phyloP scores from a whole-genome alignment of 176 grass and related monocot species.

The Chrysopogon serrulatus region DNA sequence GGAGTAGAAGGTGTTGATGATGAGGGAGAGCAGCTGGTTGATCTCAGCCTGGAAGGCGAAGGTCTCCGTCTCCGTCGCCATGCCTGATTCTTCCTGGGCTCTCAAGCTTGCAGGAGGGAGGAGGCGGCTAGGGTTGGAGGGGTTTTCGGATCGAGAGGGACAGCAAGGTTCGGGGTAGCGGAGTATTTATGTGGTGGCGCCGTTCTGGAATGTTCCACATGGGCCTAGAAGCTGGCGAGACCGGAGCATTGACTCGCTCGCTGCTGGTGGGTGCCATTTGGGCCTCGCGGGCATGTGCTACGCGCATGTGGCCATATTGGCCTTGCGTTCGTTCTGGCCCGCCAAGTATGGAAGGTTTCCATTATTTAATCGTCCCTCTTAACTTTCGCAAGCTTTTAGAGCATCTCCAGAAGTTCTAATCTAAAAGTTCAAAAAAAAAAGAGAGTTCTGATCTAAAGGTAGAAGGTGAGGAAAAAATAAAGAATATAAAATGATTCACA shows the following conservation, averaged over 20 bases:
- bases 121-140: slow-evolving; percentile 41
- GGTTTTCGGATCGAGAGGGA: background rate
- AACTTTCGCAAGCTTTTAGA: too few species aligned
- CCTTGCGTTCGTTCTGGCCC: background rate
- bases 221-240: slow-evolving; percentile 25
- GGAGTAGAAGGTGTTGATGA: slow-evolving; percentile 77
- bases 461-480: too few species aligned
- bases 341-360: background rate
- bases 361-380: too few species aligned
- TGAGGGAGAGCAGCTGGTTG: slow-evolving; percentile 57
- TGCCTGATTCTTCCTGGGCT: background rate
- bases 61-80: slow-evolving; percentile 57
- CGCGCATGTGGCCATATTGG: background rate
- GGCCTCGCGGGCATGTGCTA: slow-evolving; percentile 6
- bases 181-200: slow-evolving; percentile 9
- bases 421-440: too few species aligned
- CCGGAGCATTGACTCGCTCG: background rate
- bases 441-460: too few species aligned
- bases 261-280: background rate
- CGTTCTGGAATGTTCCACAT: slow-evolving; percentile 62
- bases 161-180: background rate
- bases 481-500: too few species aligned
- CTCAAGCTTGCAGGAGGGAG: background rate
- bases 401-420: too few species aligned
- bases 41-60: slow-evolving; percentile 75